Conservation (phyloP, 805 yeast species). For the Hanseniaspora nectarophila region DNA sequence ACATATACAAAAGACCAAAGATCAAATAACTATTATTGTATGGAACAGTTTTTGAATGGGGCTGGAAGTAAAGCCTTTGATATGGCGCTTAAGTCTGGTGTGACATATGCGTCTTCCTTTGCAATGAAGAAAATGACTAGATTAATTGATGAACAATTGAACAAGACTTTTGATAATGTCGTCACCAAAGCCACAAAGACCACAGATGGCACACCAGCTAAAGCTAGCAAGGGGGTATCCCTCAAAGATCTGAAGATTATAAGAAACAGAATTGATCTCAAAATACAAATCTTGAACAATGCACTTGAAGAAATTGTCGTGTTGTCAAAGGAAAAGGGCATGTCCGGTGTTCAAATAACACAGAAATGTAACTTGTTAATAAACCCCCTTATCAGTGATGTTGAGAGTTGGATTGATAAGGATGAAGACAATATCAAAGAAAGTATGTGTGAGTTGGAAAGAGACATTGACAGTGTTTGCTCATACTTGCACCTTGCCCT, state of each 20-base stretch:
- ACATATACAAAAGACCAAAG: no score
- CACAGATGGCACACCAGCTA: background rate
- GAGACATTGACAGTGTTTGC: constrained; percentile 6
- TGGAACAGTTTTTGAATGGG: constrained; percentile 35
- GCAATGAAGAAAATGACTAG: constrained; percentile 53
- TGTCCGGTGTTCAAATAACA: constrained; percentile 46
- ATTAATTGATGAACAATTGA: constrained; percentile 29
- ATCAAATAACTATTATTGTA: no score
- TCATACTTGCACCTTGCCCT: background rate
- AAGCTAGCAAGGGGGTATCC: constrained; percentile 31
- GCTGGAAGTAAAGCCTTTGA: constrained; percentile 74
- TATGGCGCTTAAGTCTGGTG: constrained; percentile 65
- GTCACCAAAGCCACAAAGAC: background rate
- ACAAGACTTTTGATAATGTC: constrained; percentile 29
- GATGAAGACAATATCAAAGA: background rate
- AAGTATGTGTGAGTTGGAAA: background rate
- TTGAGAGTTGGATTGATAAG: background rate
- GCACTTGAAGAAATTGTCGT: constrained; percentile 52
- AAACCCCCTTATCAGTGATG: constrained; percentile 33
- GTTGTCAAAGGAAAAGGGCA: constrained; percentile 50
- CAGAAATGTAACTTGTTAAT: constrained; percentile 46
- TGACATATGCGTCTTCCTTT: constrained; percentile 60
- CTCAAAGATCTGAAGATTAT: constrained; percentile 32
- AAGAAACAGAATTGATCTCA: constrained; percentile 39
- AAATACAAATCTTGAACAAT: constrained; percentile 48